Percentiles rank a stretch among this genome's conserved stretches.
Conservation (phyloP, 768 basidiomycete species). For the Kwoniella pini region DNA sequence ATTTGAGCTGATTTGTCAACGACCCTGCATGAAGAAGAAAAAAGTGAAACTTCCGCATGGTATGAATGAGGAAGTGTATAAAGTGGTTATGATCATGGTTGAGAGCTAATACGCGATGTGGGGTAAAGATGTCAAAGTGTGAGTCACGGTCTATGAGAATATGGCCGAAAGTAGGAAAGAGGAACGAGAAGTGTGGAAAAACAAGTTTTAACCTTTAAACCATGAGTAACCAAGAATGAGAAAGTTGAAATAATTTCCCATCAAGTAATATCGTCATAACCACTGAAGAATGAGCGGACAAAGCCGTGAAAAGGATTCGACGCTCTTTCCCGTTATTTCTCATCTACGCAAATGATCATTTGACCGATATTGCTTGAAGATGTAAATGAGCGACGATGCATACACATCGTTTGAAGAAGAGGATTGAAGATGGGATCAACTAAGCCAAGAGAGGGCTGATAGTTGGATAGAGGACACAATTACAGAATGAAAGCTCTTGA, state of each 20-base stretch:
- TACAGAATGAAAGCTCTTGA: background rate
- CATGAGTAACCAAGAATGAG: background rate
- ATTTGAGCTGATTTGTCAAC: too few relatives aligned
- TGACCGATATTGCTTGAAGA: too few relatives aligned
- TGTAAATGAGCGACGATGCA: too few relatives aligned
- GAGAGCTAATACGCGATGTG: background rate
- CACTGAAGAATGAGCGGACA: background rate
- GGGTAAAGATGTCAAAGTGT: too few relatives aligned
- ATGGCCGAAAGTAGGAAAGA: slow-evolving; percentile 6
- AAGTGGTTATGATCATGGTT: background rate
- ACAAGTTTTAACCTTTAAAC: slow-evolving; percentile 3
- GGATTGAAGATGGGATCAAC: background rate
- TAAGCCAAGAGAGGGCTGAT: background rate
- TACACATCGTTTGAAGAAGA: too few relatives aligned
- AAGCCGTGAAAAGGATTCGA: background rate
- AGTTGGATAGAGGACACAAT: background rate
- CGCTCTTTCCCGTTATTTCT: background rate
- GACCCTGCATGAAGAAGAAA: too few relatives aligned
- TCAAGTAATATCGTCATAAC: too few relatives aligned
- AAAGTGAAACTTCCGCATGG: too few relatives aligned
- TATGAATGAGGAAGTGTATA: too few relatives aligned
- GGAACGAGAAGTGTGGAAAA: background rate
- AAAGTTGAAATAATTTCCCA: background rate
- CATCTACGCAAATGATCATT: background rate
- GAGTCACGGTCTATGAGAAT: background rate